These are phyloP conservation scores for Cyberlindnera sargentensis DNA, from an alignment of 805 yeast genomes.

Conservation along the genomic window DNA sequence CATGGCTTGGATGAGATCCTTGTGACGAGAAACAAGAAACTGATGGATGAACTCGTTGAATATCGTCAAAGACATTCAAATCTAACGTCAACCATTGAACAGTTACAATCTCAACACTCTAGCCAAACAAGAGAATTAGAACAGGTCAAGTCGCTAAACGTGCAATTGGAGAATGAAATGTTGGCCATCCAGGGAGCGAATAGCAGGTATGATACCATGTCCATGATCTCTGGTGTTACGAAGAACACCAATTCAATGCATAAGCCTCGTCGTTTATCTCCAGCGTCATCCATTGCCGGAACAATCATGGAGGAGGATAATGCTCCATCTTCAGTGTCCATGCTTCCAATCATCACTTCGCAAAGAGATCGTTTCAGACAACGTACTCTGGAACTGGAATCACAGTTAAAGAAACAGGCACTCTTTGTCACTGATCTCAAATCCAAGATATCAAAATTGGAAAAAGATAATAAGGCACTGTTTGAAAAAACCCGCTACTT, in stretches of 20 bases:
- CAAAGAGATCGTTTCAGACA: constrained; percentile 90
- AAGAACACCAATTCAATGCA: constrained; percentile 16
- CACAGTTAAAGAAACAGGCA: constrained; percentile 58
- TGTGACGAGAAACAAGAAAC: constrained; percentile 61
- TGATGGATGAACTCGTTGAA: constrained; percentile 63
- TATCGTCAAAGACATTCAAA: constrained; percentile 53
- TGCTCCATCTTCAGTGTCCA: constrained; percentile 34
- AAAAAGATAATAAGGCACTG: constrained; percentile 68
- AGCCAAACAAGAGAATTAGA: constrained; percentile 32
- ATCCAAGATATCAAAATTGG: constrained; percentile 54
- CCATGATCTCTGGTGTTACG: constrained; percentile 54
- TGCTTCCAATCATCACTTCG: constrained; percentile 83
- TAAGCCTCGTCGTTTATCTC: constrained; percentile 37
- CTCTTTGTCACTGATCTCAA: constrained; percentile 51
- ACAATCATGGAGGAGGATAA: constrained; percentile 29
- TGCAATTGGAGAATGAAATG: constrained; percentile 69
- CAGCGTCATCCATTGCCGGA: constrained; percentile 47
- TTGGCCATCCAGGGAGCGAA: constrained; percentile 39
- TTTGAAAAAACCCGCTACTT: constrained; percentile 72
- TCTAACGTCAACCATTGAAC: constrained; percentile 31
- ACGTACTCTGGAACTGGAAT: constrained; percentile 79
- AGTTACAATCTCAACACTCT: constrained; percentile 33
- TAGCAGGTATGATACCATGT: constrained; percentile 44
- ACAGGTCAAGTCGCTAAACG: constrained; percentile 40
- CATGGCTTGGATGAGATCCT: constrained; percentile 48